Evolutionary conservation across 208 protist species (phyloP).

Genomic region (Angomonas ambiguus): DNA sequence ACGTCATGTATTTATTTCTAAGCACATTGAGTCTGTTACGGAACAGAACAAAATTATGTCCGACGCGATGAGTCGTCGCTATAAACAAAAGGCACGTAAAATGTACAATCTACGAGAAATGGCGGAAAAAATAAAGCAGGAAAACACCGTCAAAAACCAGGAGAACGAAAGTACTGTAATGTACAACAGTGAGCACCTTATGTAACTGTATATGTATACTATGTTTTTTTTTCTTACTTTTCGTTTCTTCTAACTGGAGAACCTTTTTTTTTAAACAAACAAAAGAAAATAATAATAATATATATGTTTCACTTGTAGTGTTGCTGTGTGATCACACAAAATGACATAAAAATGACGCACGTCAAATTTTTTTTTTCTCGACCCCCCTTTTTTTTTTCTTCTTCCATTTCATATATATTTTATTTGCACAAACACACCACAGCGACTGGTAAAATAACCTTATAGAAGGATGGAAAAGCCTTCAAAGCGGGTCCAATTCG

Average conservation of each 20-base stretch:
- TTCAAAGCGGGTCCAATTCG: background rate
- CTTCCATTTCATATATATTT: too few species aligned
- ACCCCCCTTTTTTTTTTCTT: too few species aligned
- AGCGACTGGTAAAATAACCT: too few species aligned
- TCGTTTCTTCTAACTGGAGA: too few species aligned
- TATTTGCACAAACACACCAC: too few species aligned
- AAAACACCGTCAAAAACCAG: background rate
- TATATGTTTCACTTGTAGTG: background rate
- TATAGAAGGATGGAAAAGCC: too few species aligned
- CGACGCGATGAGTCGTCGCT: conserved; percentile 3
- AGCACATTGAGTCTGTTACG: conserved; percentile 22
- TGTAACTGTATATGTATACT: background rate
- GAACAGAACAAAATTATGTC: conserved; percentile 9
- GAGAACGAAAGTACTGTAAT: background rate
- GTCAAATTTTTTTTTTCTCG: conserved; percentile 11
- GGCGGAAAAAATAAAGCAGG: background rate
- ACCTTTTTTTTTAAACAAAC: background rate
- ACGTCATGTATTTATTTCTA: conserved; percentile 27
- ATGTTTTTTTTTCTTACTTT: background rate
- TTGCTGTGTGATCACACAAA: background rate
- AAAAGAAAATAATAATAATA: conserved; percentile 12
- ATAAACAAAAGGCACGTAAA: conserved; percentile 12
- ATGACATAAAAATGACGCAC: too few species aligned
- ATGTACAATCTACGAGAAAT: conserved; percentile 16
- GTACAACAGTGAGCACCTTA: background rate